Percentiles rank a stretch among this genome's conserved stretches.
Conservation (phyloP, 2,329 filamentous ascomycete species). For the Cladosporium cucumerinum region DNA sequence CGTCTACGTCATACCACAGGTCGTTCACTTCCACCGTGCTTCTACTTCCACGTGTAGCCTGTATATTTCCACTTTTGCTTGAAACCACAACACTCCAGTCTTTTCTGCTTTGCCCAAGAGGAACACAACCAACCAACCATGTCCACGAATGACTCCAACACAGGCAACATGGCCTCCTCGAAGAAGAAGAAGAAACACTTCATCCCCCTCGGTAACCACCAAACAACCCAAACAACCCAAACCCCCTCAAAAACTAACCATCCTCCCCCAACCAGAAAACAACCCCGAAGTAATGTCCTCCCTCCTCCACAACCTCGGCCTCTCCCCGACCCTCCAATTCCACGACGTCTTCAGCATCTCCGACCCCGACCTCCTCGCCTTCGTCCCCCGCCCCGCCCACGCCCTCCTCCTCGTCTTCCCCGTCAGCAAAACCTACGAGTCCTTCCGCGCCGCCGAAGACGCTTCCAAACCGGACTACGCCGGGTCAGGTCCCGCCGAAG, state of each 20-base stretch:
- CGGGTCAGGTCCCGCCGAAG: conserved; percentile 65
- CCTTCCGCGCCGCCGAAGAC: conserved; percentile 72
- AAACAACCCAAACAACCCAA: not conserved
- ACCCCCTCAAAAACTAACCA: not conserved
- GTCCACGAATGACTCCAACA: not conserved
- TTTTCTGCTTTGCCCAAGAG: not conserved
- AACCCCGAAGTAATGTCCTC: conserved; percentile 87
- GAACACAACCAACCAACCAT: not conserved
- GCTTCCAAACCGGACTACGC: conserved; percentile 59
- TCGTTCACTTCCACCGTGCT: too few species aligned
- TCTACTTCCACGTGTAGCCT: not conserved
- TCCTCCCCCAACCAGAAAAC: conserved; percentile 50
- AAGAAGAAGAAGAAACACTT: conserved; percentile 24
- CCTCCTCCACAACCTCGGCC: conserved; percentile 78
- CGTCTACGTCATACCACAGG: not conserved
- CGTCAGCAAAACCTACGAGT: conserved; percentile 74
- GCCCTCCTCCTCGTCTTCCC: conserved; percentile 93
- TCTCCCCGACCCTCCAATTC: conserved; percentile 72
- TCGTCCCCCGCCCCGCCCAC: conserved; percentile 82
- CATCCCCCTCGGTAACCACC: conserved; percentile 25
- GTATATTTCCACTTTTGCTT: not conserved
- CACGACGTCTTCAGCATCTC: conserved; percentile 91
- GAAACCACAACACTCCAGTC: not conserved
- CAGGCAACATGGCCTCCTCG: not conserved
- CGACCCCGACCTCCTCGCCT: conserved; percentile 77